These are phyloP conservation scores for Albifimbria verrucaria DNA, from an alignment of 2,329 filamentous ascomycete genomes.

Conservation along the genomic window DNA sequence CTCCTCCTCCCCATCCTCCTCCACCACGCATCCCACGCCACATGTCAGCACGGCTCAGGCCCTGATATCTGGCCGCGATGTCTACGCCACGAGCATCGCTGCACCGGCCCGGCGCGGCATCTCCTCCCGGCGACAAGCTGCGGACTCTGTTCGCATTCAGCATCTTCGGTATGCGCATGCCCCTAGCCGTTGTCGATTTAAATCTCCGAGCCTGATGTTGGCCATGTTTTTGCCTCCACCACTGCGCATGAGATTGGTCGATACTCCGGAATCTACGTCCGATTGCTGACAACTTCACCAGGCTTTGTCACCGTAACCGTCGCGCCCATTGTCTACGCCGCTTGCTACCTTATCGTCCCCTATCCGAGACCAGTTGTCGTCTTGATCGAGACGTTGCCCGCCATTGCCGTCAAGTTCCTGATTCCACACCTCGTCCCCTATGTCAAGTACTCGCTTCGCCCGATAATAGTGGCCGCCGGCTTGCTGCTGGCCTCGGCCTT, in stretches of 20 bases:
- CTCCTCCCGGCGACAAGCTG: constrained; percentile 7
- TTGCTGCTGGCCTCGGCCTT: constrained; percentile 27
- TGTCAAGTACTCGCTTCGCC: constrained; percentile 24
- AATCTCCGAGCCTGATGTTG: too few species aligned
- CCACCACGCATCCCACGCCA: not conserved
- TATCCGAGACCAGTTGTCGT: constrained; percentile 27
- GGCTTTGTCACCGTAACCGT: constrained; percentile 27
- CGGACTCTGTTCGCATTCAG: constrained; percentile 21
- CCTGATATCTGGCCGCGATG: not conserved
- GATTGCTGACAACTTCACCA: constrained; percentile 8
- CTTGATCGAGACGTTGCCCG: constrained; percentile 27
- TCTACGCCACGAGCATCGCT: not conserved
- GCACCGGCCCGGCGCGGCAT: not conserved
- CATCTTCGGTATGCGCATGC: constrained; percentile 16
- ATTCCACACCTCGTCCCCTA: constrained; percentile 23
- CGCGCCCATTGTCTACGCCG: constrained; percentile 25
- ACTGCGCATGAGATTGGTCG: too few species aligned
- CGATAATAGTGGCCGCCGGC: constrained; percentile 18
- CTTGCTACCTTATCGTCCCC: constrained; percentile 32
- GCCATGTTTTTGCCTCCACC: too few species aligned
- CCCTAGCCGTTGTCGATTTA: not conserved
- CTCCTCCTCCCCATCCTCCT: not conserved
- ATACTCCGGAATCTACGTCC: too few species aligned
- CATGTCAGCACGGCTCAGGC: not conserved
- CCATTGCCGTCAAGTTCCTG: constrained; percentile 22